These are phyloP conservation scores for Euphrasia confusa DNA, from an alignment of 257 asterid species.

Conservation along the genomic window DNA sequence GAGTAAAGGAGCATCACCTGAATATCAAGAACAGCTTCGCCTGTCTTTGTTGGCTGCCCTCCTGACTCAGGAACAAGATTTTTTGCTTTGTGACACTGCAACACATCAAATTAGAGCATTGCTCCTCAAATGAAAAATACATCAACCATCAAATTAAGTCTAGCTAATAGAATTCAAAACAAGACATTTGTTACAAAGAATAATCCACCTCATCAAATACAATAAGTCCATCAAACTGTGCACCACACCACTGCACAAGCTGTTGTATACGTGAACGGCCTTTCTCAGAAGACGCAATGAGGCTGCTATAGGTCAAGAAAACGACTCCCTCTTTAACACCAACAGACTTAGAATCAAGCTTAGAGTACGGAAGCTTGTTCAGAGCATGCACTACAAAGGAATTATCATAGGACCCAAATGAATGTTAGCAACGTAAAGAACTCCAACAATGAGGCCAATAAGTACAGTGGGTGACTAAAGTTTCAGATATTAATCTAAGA, in stretches of 20 bases:
- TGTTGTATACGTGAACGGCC: slow-evolving; percentile 92
- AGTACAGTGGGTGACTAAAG: not conserved
- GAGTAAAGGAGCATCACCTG: slow-evolving; percentile 57
- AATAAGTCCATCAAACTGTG: slow-evolving; percentile 75
- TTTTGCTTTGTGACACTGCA: slow-evolving; percentile 97
- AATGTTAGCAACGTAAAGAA: slow-evolving; percentile 25
- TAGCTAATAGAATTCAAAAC: slow-evolving; percentile 22
- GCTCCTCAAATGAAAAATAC: slow-evolving; percentile 25
- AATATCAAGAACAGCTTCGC: slow-evolving; percentile 97
- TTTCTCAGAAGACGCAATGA: slow-evolving; percentile 97
- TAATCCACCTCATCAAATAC: slow-evolving; percentile 86
- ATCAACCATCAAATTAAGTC: slow-evolving; percentile 12
- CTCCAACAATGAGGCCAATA: slow-evolving; percentile 13
- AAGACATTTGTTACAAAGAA: slow-evolving; percentile 18
- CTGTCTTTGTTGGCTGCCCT: slow-evolving; percentile 89
- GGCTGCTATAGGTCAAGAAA: slow-evolving; percentile 95
- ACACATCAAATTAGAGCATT: slow-evolving; percentile 19
- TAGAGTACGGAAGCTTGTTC: slow-evolving; percentile 97
- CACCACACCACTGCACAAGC: slow-evolving; percentile 97
- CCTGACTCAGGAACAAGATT: slow-evolving; percentile 98
- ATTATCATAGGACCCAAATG: slow-evolving; percentile 19
- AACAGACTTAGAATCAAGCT: slow-evolving; percentile 86
- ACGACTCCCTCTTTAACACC: slow-evolving; percentile 90
- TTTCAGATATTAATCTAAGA: not conserved
- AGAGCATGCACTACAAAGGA: slow-evolving; percentile 81